Evolutionary conservation across 768 basidiomycete species (phyloP).

Genomic region (Hypsizygus marmoreus): DNA sequence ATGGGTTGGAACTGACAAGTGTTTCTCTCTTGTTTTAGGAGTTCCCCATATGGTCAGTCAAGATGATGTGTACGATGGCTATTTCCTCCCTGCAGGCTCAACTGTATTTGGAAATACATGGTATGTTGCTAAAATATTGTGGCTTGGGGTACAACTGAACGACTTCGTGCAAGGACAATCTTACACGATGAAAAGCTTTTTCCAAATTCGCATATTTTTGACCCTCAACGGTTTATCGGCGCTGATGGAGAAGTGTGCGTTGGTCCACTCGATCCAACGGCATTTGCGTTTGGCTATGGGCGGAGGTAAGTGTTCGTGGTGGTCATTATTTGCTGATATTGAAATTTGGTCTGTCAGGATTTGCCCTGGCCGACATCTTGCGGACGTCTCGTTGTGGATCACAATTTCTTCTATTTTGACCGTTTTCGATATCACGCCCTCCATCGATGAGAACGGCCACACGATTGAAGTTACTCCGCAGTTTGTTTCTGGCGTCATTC

Average conservation of each 20-base stretch:
- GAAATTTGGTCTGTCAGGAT: no score
- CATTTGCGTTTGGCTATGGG: slow-evolving; percentile 44
- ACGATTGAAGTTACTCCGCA: slow-evolving; percentile 30
- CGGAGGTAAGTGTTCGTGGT: no score
- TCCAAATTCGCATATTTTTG: slow-evolving; percentile 48
- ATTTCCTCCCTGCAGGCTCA: slow-evolving; percentile 46
- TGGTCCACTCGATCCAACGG: slow-evolving; percentile 32
- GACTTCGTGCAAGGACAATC: slow-evolving; percentile 40
- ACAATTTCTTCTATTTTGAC: slow-evolving; percentile 45
- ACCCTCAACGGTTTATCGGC: slow-evolving; percentile 49
- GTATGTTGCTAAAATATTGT: slow-evolving; percentile 20
- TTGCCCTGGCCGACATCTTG: slow-evolving; percentile 51
- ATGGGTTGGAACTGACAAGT: background rate
- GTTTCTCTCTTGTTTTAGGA: slow-evolving; percentile 21
- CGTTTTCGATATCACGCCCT: slow-evolving; percentile 40
- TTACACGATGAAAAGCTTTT: slow-evolving; percentile 48
- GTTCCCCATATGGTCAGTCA: slow-evolving; percentile 40
- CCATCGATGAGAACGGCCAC: slow-evolving; percentile 35
- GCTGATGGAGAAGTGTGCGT: slow-evolving; percentile 15
- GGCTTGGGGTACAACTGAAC: no score
- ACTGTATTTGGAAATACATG: slow-evolving; percentile 45
- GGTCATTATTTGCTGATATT: no score
- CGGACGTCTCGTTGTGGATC: slow-evolving; percentile 47
- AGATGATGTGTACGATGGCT: slow-evolving; percentile 45
- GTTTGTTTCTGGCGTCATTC: slow-evolving; percentile 47